Base-by-base conservation (phyloP, 1,139 yeast genomes). In the Spathaspora sp. region DNA sequence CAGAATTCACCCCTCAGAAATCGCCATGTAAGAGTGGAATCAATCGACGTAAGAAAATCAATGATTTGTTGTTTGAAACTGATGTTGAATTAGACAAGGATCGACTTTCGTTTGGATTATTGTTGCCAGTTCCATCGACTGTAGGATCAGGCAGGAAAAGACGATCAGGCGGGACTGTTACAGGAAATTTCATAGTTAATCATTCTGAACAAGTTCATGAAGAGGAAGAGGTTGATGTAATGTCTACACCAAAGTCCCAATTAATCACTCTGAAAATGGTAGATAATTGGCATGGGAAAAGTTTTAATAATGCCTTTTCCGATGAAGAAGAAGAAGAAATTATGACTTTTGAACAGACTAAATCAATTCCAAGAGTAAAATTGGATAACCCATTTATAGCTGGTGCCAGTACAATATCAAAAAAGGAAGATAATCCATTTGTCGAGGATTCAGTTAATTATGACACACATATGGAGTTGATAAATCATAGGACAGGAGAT, bases 101-200 rank as follows among this genome's bases (percentile, higher is more conserved):
- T 13, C 50, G 50, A 47, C 10, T 54, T 39, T 46, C 65, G 24
- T 63, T 68, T 50, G 70, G 71, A 4, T 53, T 64, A 33, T 56
- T 72, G 34, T 58, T 72, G 43, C 78, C 78, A 2, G 64, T 69
- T n/a, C 76, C 75, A 2, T 68, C 76, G 0, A 70, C 72, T 0
- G 64, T 71, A 5, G 78, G 78, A 1, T 55, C 72, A 1, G 78
- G 78, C 1, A 59, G 78, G 45, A 59, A 54, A 43, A 34, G 25
- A 18, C 51, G 45, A 45, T 18, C 29, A 18, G 31, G 20, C 7
- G 25, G 10, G 23, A 41, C 23, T 33, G 38, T 36, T 27, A 23
- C 43, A 48, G 17, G 47, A 47, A 42, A 23, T 42, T 8, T 44
- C 51, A 4, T 15, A 31, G 6, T 31, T 31, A 13, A 9, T 31